These are phyloP conservation scores for Fraxinus angustifolia DNA, from an alignment of 305 asterid genomes.

Conservation along the genomic window DNA sequence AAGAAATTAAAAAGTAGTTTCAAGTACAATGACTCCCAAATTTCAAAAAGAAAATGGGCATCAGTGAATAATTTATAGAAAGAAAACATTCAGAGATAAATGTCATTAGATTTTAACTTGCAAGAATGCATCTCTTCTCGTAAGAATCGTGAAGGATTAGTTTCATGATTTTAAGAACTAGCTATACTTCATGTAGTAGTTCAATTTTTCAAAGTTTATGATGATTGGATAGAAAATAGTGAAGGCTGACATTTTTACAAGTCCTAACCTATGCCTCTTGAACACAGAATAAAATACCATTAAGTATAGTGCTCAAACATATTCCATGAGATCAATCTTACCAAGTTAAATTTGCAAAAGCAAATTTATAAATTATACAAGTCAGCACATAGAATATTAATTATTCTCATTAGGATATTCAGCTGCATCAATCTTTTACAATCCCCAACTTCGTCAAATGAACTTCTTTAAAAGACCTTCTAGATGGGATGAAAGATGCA, in stretches of 20 bases:
- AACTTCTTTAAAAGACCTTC: background rate
- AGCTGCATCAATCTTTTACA: slow-evolving; percentile 12
- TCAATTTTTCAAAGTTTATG: background rate
- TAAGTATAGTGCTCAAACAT: background rate
- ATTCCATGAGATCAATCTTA: slow-evolving; percentile 1
- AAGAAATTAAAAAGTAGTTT: background rate
- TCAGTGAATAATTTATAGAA: background rate
- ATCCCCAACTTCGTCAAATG: background rate
- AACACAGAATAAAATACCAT: background rate
- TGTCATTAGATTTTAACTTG: background rate
- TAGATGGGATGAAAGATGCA: background rate
- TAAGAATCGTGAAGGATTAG: background rate
- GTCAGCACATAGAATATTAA: background rate
- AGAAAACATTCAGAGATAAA: background rate
- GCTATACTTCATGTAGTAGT: background rate
- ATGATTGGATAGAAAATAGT: background rate
- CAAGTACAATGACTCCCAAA: background rate
- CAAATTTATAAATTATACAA: background rate
- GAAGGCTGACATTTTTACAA: background rate
- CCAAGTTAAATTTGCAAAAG: slow-evolving; percentile 1
- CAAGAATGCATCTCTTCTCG: background rate
- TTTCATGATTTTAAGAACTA: background rate
- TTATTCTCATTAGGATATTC: background rate
- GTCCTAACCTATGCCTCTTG: background rate
- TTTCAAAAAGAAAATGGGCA: background rate